These are phyloP conservation scores for Stachybotrys chlorohalonatus DNA, from an alignment of 2,329 filamentous ascomycete genomes.

Conservation along the genomic window DNA sequence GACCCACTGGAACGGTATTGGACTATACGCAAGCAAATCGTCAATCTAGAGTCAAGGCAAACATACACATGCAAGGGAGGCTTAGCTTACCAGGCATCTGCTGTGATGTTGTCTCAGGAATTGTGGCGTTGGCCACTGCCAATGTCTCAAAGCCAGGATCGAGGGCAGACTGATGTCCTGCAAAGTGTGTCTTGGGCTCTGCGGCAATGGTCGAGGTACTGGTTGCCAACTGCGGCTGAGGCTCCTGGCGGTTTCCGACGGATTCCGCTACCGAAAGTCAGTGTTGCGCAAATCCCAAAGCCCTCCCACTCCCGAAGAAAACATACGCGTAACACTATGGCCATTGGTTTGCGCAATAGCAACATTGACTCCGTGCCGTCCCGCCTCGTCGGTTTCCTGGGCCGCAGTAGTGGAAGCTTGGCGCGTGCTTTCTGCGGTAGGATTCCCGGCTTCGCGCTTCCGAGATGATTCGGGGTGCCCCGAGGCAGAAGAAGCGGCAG, in stretches of 20 bases:
- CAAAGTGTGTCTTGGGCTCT: neutral
- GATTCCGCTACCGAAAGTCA: neutral
- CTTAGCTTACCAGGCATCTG: constrained; percentile 7
- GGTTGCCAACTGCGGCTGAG: neutral
- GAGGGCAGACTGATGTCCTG: neutral
- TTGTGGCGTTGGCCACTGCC: neutral
- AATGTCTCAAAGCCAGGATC: constrained; percentile 3
- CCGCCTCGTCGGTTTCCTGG: neutral
- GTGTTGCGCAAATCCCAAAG: neutral
- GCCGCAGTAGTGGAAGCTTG: neutral
- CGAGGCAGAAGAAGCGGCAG: constrained; percentile 19
- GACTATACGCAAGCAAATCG: constrained; percentile 2
- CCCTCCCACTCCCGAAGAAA: neutral
- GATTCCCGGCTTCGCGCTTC: neutral
- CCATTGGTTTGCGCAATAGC: neutral
- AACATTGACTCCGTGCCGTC: neutral
- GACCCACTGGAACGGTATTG: constrained; percentile 7
- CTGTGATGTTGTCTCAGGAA: constrained; percentile 3
- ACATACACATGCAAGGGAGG: neutral
- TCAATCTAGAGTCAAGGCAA: neutral
- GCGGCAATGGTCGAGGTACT: neutral
- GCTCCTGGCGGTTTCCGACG: neutral
- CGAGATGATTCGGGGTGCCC: neutral
- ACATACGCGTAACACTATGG: neutral
- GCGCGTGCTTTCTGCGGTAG: neutral